Percentiles rank a stretch among this genome's conserved stretches.
Conservation (phyloP, 1,139 yeast genomes). For the Blastobotrys proliferans region DNA sequence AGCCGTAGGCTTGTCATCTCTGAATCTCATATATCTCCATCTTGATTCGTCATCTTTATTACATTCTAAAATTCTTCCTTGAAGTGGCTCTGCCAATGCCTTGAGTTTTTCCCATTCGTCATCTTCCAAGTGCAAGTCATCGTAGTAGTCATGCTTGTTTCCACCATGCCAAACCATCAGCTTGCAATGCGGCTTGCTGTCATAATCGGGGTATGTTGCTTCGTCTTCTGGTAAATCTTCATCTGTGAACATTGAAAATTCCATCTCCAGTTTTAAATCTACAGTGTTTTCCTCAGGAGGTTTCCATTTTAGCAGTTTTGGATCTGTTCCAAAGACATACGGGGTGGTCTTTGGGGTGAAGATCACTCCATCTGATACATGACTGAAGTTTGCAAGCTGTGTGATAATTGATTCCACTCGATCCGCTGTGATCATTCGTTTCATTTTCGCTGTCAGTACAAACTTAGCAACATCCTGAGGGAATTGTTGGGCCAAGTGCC, state of each 20-base stretch:
- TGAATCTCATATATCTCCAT: conserved; percentile 84
- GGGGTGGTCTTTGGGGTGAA: conserved; percentile 90
- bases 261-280: conserved; percentile 73
- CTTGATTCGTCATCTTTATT: conserved; percentile 54
- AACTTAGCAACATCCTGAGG: conserved; percentile 74
- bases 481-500: conserved; percentile 56
- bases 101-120: conserved; percentile 82
- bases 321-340: conserved; percentile 84
- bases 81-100: conserved; percentile 67
- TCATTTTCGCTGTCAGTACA: conserved; percentile 82
- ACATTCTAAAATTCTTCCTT: conserved; percentile 89
- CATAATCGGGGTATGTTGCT: conserved; percentile 69
- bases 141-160: conserved; percentile 59
- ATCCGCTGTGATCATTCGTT: conserved; percentile 81
- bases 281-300: conserved; percentile 93
- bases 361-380: conserved; percentile 90
- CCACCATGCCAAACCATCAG: conserved; percentile 82
- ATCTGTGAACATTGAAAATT: conserved; percentile 64
- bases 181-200: conserved; percentile 64
- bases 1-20: conserved; percentile 90
- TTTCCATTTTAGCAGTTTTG: conserved; percentile 80
- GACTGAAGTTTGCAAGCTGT: conserved; percentile 64
- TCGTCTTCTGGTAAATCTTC: conserved; percentile 60
- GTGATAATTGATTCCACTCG: conserved; percentile 74
- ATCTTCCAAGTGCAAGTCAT: conserved; percentile 56